Evolutionary conservation across 208 protist genomes (phyloP).

Genomic region (Naegleria fowleri): DNA sequence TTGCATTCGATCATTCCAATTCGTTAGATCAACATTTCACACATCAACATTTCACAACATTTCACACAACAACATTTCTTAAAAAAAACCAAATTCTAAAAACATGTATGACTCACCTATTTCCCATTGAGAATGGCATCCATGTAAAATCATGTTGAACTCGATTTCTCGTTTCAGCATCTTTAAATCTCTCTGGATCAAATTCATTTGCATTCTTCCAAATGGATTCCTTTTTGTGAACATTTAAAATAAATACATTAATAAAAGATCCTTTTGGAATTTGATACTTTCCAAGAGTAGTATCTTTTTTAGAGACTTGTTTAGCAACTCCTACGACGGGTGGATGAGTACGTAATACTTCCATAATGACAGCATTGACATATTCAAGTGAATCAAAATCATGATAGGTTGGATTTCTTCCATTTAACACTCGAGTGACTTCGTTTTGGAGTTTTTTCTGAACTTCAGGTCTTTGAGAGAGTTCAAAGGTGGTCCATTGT

Average conservation of each 20-base stretch:
- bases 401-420: not conserved
- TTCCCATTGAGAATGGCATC: not conserved
- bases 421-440: not conserved
- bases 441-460: not conserved
- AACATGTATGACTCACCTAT: not conserved
- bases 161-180: not conserved
- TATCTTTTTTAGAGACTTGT: not conserved
- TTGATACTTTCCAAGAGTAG: not conserved
- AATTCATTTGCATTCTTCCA: not conserved
- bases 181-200: not conserved
- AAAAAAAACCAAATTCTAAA: too few species aligned
- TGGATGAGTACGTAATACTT: not conserved
- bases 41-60: too few species aligned
- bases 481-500: not conserved
- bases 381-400: not conserved
- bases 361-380: not conserved
- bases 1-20: too few species aligned
- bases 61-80: too few species aligned
- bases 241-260: not conserved
- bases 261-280: slow-evolving; percentile 13
- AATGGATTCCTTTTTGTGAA: not conserved
- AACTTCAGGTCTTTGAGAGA: not conserved
- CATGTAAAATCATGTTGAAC: not conserved
- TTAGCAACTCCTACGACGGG: not conserved
- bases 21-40: too few species aligned